phyloP scores from a whole-genome alignment of 2,329 filamentous ascomycete genomes.

The Colletotrichum somersetense region DNA sequence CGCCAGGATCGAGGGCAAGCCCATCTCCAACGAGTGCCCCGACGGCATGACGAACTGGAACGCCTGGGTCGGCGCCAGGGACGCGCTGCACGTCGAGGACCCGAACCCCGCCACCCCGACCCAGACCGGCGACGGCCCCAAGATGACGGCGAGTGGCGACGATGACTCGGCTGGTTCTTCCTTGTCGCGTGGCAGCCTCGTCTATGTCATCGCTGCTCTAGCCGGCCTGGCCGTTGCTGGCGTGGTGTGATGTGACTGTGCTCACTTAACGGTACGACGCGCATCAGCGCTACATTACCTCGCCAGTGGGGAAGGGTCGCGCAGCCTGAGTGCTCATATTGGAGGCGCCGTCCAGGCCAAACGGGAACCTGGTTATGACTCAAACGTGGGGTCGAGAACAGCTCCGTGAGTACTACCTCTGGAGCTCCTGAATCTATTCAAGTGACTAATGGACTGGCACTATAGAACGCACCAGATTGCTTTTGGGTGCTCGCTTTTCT shows the following conservation, averaged over 20 bases:
- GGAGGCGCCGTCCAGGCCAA: not conserved
- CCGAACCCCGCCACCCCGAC: conserved; percentile 33
- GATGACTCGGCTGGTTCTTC: conserved; percentile 7
- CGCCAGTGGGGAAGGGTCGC: no score
- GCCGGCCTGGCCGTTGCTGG: conserved; percentile 10
- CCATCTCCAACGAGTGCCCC: conserved; percentile 27
- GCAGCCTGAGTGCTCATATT: not conserved
- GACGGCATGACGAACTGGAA: conserved; percentile 42
- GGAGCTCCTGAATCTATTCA: not conserved
- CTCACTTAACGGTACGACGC: not conserved
- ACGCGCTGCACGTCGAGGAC: conserved; percentile 33
- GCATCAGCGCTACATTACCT: not conserved
- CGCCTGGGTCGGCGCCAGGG: conserved; percentile 38
- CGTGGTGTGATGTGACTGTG: conserved; percentile 9
- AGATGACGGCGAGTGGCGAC: conserved; percentile 12
- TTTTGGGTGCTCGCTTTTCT: not conserved
- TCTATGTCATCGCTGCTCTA: conserved; percentile 1
- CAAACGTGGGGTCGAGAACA: not conserved
- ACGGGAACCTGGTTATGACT: not conserved
- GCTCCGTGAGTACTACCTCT: not conserved
- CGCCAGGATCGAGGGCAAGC: conserved; percentile 33
- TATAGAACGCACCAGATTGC: not conserved
- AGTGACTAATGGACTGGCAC: not conserved
- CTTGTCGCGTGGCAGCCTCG: not conserved
- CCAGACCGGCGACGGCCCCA: conserved; percentile 29